Percentiles rank a stretch among this genome's conserved stretches.
phyloP scores from a whole-genome alignment of 768 basidiomycete species.

The Leccinum uliginosum region DNA sequence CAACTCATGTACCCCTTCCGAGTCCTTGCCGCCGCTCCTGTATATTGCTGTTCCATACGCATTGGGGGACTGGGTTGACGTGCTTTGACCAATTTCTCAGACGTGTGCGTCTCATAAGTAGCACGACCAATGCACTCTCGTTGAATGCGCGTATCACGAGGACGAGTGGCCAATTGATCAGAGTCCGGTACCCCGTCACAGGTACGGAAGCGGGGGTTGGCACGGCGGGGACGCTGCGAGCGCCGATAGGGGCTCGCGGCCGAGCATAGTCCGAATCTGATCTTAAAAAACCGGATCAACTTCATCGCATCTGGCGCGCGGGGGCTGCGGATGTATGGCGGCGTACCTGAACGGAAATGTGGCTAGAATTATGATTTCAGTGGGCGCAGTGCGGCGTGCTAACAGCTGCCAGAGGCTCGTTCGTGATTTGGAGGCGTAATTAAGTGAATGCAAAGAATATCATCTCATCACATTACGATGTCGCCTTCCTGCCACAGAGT shows the following conservation, averaged over 20 bases:
- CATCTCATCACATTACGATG: slow-evolving; percentile 21
- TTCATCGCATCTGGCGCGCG: not conserved
- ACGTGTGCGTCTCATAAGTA: slow-evolving; percentile 36
- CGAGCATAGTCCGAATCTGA: slow-evolving; percentile 13
- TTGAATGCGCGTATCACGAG: slow-evolving; percentile 29
- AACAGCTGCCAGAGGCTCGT: slow-evolving; percentile 22
- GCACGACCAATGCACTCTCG: slow-evolving; percentile 38
- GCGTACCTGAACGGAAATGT: not conserved
- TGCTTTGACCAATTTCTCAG: too few relatives aligned
- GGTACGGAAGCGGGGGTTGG: slow-evolving; percentile 21
- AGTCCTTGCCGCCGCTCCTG: too few relatives aligned
- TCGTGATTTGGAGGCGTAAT: slow-evolving; percentile 38
- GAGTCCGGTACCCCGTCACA: slow-evolving; percentile 16
- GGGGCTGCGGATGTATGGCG: not conserved
- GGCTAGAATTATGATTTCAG: slow-evolving; percentile 34
- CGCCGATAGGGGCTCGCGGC: slow-evolving; percentile 19
- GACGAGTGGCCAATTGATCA: slow-evolving; percentile 15
- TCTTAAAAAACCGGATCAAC: slow-evolving; percentile 25
- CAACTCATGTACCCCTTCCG: slow-evolving; percentile 39
- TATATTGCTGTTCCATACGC: too few relatives aligned
- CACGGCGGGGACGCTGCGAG: slow-evolving; percentile 17
- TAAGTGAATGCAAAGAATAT: slow-evolving; percentile 32
- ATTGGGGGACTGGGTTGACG: too few relatives aligned
- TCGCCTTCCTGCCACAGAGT: slow-evolving; percentile 32
- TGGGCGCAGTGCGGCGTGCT: slow-evolving; percentile 35